Conservation (phyloP, 176 grass and related monocot species). For the Carex parvula region DNA sequence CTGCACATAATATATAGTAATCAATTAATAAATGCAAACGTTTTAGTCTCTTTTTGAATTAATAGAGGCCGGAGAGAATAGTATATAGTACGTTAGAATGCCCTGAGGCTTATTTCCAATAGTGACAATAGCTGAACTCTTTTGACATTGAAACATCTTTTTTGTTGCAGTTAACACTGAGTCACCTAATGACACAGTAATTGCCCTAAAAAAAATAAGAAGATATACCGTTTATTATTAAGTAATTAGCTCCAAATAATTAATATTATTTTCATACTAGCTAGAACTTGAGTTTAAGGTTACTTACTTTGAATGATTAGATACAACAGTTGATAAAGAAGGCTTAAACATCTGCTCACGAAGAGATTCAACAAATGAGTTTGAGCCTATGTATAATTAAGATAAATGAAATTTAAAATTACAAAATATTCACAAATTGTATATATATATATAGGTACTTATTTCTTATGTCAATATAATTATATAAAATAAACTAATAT, state of each 20-base stretch:
- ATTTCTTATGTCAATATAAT: too few relatives aligned
- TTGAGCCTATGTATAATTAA: conserved; percentile 27
- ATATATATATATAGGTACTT: neutral
- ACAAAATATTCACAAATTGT: neutral
- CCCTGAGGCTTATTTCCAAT: conserved; percentile 51
- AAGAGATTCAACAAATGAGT: conserved; percentile 46
- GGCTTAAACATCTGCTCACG: conserved; percentile 65
- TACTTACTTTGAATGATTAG: conserved; percentile 49
- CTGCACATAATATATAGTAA: conserved; percentile 9
- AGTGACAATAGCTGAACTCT: conserved; percentile 52
- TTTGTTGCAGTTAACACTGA: conserved; percentile 55
- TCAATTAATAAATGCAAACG: neutral
- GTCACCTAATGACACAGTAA: conserved; percentile 49
- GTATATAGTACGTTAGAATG: conserved; percentile 75
- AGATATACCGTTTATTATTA: neutral
- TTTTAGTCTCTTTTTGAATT: neutral
- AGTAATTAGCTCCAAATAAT: neutral
- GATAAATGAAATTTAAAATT: conserved; percentile 13
- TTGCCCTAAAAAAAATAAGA: conserved; percentile 32
- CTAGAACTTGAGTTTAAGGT: neutral
- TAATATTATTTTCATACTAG: neutral
- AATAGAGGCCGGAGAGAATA: conserved; percentile 4
- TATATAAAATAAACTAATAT: neutral
- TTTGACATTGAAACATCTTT: conserved; percentile 64
- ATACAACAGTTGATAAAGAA: conserved; percentile 45